Percentiles rank a stretch among this genome's conserved stretches.
Conservation (phyloP, 306 rosid genomes). For the Prunus mongolica region DNA sequence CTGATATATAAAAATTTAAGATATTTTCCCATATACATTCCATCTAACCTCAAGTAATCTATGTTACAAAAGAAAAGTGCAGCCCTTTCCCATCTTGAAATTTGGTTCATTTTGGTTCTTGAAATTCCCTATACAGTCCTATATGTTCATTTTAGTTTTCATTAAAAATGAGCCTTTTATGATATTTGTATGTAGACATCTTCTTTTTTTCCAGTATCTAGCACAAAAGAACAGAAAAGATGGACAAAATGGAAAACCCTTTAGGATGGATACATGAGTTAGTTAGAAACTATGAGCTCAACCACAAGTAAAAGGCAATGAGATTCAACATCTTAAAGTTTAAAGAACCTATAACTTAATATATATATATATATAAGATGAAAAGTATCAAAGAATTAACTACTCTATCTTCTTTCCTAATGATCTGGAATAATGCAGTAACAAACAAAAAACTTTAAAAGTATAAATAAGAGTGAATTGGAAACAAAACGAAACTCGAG, state of each 20-base stretch:
- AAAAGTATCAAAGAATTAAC: background rate
- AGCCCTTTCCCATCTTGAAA: background rate
- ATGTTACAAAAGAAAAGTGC: background rate
- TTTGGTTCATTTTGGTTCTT: background rate
- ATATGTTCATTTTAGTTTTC: too few species aligned
- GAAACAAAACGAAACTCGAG: too few species aligned
- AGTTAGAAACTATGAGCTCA: background rate
- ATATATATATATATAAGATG: background rate
- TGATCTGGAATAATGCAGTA: background rate
- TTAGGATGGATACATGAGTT: background rate
- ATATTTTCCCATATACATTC: too few species aligned
- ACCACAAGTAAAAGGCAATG: background rate
- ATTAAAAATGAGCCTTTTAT: background rate
- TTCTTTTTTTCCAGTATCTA: too few species aligned
- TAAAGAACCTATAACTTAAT: background rate
- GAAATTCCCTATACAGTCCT: too few species aligned
- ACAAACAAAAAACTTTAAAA: too few species aligned
- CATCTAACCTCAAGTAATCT: background rate
- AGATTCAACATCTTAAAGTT: background rate
- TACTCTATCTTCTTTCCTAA: background rate
- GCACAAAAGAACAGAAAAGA: too few species aligned
- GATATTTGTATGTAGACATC: too few species aligned
- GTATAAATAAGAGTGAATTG: too few species aligned
- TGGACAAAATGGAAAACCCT: too few species aligned
- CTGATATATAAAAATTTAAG: too few species aligned